Base-by-base conservation (phyloP, 257 asterid genomes). In the Linderniella brevidens region DNA sequence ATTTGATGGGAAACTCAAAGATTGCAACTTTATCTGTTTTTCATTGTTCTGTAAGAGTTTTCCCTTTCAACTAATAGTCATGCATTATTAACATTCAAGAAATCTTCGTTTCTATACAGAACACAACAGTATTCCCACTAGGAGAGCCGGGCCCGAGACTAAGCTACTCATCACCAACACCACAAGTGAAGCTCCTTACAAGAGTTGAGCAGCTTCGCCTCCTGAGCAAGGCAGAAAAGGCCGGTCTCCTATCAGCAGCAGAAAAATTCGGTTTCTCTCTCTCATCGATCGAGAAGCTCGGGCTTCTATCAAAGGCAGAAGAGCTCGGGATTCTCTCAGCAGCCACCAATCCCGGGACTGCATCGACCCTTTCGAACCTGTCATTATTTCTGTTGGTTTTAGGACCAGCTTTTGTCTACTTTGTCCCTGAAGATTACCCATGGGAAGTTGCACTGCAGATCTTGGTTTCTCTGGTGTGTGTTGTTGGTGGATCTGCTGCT, bases 121-220 rank as follows among this genome's bases (percentile, higher is more conserved):
- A 65, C 53, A 57, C 82, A 36, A 55, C 75, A 3, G 52, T 67
- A 0, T 65, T 52, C 50, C 72, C 74, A 18, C 50, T 65, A 0
- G 73, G 74, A 12, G 71, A 65, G 62, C 57, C 68, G 3, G 63
- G 68, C 1, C 72, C 76, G 2, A 47, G 71, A 55, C 49, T 43
- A 0, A 61, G 65, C 5, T 17, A 41, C 53, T 29, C 75, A 3
- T 49, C 68, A 5, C 46, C 69, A 6, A 25, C 49, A 15, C 58
- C 58, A 14, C 35, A 71, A 1, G 92, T 79, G 61, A 87, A 80
- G 70, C 71, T 87, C 37, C 29, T 87, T 15, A 79, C 97, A 7
- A 62, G 95, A 55, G 97, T 87, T 64, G 92, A 87, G 64, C 85
- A 87, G 78, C 71, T 82, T 52, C 71, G 93, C 0, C 85, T 82